These are phyloP conservation scores for Boletellus sp. DNA, from an alignment of 768 basidiomycete genomes.

Conservation along the genomic window DNA sequence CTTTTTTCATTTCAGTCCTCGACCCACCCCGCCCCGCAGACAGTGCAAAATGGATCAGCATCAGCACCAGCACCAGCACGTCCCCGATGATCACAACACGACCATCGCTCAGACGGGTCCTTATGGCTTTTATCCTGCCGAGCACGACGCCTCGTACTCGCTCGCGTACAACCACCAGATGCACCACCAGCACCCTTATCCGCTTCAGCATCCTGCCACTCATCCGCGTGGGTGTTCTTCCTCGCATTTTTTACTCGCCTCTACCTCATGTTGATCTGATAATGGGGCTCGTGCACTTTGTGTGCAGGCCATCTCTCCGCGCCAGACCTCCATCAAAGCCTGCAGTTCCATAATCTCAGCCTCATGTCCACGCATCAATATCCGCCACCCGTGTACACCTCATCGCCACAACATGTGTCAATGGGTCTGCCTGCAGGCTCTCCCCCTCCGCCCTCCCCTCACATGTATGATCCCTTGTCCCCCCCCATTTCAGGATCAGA, in stretches of 20 bases:
- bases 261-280: constrained; percentile 66
- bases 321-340: constrained; percentile 64
- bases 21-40: constrained; percentile 37
- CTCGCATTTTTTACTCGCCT: constrained; percentile 39
- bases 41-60: constrained; percentile 43
- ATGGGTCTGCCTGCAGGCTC: constrained; percentile 61
- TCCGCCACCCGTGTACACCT: constrained; percentile 55
- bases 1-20: constrained; percentile 36
- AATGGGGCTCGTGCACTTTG: constrained; percentile 46
- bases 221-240: constrained; percentile 69
- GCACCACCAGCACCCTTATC: constrained; percentile 47
- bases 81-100: constrained; percentile 47
- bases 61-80: constrained; percentile 41
- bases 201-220: constrained; percentile 52
- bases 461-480: constrained; percentile 80
- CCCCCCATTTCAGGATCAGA: constrained; percentile 88
- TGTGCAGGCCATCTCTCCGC: constrained; percentile 60
- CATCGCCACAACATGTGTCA: constrained; percentile 64
- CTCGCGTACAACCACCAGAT: constrained; percentile 50
- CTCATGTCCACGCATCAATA: constrained; percentile 70
- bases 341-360: constrained; percentile 58
- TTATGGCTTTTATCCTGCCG: constrained; percentile 52
- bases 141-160: constrained; percentile 54
- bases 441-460: constrained; percentile 73
- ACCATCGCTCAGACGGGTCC: constrained; percentile 37